Percentiles rank a stretch among this genome's conserved stretches.
Conservation (phyloP, 441 rosid species). For the Croton setiger region DNA sequence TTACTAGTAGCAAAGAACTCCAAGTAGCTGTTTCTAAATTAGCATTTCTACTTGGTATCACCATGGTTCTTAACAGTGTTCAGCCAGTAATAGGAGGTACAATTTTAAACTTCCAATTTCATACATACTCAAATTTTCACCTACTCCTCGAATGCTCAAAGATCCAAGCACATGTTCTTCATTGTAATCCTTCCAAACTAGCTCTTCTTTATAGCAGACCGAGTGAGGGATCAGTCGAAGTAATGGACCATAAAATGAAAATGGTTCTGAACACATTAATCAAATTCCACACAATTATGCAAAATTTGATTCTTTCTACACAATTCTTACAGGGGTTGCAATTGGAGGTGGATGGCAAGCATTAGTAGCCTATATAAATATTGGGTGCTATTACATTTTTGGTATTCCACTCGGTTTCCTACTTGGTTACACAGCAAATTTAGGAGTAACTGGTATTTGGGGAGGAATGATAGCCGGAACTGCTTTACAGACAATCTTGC, state of each 20-base stretch:
- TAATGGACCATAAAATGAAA: too few relatives aligned
- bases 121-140: too few relatives aligned
- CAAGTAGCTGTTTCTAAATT: conserved; percentile 52
- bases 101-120: not conserved
- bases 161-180: too few relatives aligned
- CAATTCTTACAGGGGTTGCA: conserved; percentile 58
- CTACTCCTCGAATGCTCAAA: too few relatives aligned
- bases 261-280: too few relatives aligned
- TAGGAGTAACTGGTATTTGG: conserved; percentile 79
- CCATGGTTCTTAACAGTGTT: conserved; percentile 81
- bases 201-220: too few relatives aligned
- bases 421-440: conserved; percentile 62
- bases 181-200: too few relatives aligned
- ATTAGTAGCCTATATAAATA: conserved; percentile 69
- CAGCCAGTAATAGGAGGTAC: conserved; percentile 80
- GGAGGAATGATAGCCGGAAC: conserved; percentile 77
- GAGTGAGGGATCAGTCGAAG: too few relatives aligned
- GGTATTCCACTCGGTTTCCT: conserved; percentile 72
- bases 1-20: conserved; percentile 54
- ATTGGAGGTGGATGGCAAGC: conserved; percentile 92
- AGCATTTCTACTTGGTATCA: conserved; percentile 63
- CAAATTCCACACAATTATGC: too few relatives aligned
- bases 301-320: not conserved
- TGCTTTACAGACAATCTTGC: conserved; percentile 57
- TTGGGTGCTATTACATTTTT: conserved; percentile 65